Conservation (phyloP, 1,284 basidiomycete species). For the Puccinia coronata region DNA sequence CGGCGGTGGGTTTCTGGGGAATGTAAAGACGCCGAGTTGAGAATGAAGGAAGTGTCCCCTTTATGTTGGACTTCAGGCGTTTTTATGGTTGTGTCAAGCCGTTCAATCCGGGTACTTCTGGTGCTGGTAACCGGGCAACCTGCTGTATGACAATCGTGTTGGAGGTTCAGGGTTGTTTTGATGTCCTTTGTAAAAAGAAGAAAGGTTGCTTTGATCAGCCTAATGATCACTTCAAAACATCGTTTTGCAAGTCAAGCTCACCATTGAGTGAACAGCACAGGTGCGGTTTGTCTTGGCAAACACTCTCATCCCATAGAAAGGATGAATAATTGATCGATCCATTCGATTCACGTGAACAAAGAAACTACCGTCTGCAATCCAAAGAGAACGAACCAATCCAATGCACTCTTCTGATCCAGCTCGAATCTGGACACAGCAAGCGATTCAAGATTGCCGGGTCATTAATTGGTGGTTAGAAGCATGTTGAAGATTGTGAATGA, state of each 20-base stretch:
- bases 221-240: not conserved
- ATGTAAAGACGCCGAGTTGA: slow-evolving; percentile 11
- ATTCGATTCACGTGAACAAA: not conserved
- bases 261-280: not conserved
- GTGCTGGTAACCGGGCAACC: not conserved
- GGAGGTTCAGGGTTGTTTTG: not conserved
- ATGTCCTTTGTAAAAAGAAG: not conserved
- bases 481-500: not conserved
- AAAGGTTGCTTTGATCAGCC: not conserved
- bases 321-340: not conserved
- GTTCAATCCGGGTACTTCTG: slow-evolving; percentile 7
- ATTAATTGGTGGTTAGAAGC: too few relatives aligned
- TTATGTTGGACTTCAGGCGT: not conserved
- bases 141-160: not conserved
- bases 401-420: not conserved
- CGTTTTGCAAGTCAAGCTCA: not conserved
- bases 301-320: not conserved
- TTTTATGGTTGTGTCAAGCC: not conserved
- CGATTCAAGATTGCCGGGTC: too few relatives aligned
- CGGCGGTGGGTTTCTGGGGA: not conserved
- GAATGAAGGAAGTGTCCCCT: not conserved
- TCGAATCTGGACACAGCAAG: too few relatives aligned
- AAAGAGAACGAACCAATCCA: not conserved
- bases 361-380: not conserved
- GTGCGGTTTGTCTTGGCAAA: not conserved